Conservation (phyloP, 495 filamentous ascomycete species). For the Cudoniella acicularis region DNA sequence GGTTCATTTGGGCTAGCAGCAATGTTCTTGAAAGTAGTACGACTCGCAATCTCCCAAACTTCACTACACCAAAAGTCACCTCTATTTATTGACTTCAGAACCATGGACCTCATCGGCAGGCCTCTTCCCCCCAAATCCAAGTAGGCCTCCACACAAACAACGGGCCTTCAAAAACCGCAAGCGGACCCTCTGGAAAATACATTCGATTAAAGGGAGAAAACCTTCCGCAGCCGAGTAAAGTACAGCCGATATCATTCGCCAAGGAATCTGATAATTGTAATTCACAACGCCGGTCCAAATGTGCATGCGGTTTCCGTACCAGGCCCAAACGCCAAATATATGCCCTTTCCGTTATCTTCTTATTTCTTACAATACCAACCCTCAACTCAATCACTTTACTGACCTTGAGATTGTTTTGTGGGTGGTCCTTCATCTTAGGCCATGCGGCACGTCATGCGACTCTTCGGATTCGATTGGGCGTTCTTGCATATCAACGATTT, state of each 20-base stretch:
- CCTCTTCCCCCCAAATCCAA: no score
- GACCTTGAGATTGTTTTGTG: no score
- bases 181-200: neutral
- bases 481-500: slow-evolving; percentile 41
- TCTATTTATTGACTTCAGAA: no score
- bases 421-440: slow-evolving; percentile 16
- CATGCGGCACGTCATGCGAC: slow-evolving; percentile 5
- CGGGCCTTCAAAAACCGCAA: neutral
- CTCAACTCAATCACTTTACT: neutral
- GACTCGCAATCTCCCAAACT: no score
- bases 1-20: no score
- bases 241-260: neutral
- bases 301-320: neutral
- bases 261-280: neutral
- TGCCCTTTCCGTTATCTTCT: neutral
- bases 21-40: no score
- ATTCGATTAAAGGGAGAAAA: neutral
- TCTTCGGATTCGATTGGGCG: slow-evolving; percentile 6
- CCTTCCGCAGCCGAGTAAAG: neutral
- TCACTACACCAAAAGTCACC: no score
- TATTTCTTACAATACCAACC: neutral
- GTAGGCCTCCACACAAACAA: no score
- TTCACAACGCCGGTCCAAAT: neutral
- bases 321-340: slow-evolving; percentile 14
- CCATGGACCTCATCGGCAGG: no score